phyloP scores from a whole-genome alignment of 2,329 filamentous ascomycete genomes.

The Didymella lethalis region DNA sequence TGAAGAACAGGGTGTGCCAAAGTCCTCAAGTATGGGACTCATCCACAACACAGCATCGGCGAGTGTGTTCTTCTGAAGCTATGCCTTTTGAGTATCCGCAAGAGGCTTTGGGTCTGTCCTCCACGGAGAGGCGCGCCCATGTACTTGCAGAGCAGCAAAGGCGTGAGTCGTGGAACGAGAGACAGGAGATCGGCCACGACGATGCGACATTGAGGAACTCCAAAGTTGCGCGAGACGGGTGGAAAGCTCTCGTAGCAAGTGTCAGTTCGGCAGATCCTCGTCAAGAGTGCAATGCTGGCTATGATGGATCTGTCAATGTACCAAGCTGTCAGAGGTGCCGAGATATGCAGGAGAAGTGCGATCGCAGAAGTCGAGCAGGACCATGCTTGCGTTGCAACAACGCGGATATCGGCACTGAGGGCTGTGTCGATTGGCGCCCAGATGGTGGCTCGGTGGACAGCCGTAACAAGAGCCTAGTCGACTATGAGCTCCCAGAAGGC shows the following conservation, averaged over 20 bases:
- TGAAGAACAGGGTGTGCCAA: background rate
- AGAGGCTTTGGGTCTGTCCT: conserved; percentile 1
- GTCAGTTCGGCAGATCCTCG: background rate
- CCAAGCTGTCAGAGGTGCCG: conserved; percentile 91
- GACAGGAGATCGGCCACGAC: background rate
- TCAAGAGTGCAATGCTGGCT: background rate
- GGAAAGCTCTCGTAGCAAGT: background rate
- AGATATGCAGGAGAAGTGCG: conserved; percentile 99
- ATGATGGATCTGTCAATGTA: background rate
- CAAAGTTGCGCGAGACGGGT: background rate
- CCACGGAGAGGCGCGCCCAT: background rate
- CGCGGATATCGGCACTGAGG: conserved; percentile 88
- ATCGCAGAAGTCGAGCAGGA: conserved; percentile 74
- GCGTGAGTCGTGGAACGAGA: background rate
- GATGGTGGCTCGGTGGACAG: conserved; percentile 95
- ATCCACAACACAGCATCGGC: background rate
- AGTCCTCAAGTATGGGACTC: background rate
- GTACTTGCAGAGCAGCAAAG: background rate
- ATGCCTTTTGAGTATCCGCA: conserved; percentile 1
- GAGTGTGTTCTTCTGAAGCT: too few species aligned
- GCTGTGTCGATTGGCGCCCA: conserved; percentile 96
- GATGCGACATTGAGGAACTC: background rate
- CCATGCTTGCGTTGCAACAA: conserved; percentile 95
- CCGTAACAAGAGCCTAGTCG: conserved; percentile 48
- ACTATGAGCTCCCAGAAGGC: conserved; percentile 24